phyloP scores from a whole-genome alignment of 1,284 basidiomycete species.

The Pseudozyma sp. region DNA sequence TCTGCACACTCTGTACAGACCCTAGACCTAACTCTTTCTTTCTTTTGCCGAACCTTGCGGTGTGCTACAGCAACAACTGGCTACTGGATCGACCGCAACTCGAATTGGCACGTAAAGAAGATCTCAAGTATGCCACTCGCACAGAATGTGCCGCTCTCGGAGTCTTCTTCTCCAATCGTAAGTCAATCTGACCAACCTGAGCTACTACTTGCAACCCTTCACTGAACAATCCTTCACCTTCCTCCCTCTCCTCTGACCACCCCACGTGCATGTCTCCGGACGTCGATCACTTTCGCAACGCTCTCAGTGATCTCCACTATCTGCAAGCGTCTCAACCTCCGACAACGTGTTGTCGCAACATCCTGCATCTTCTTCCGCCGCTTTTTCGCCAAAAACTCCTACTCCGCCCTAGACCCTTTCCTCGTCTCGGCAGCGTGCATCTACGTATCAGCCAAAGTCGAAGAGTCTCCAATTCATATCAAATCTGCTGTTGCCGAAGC shows the following conservation, averaged over 20 bases:
- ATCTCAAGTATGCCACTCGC: conserved; percentile 53
- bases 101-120: conserved; percentile 56
- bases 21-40: background rate
- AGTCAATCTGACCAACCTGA: conserved; percentile 6
- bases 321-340: conserved; percentile 82
- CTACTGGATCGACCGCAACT: conserved; percentile 59
- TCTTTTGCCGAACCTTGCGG: background rate
- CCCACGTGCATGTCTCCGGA: background rate
- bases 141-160: conserved; percentile 58
- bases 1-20: background rate
- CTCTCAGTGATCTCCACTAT: conserved; percentile 79
- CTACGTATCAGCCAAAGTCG: conserved; percentile 95
- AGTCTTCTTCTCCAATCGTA: conserved; percentile 63
- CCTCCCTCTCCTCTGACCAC: background rate
- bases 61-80: conserved; percentile 60
- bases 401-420: conserved; percentile 93
- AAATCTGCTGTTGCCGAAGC: conserved; percentile 90
- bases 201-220: too few species aligned
- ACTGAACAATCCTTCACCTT: too few species aligned
- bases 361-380: conserved; percentile 92
- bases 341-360: conserved; percentile 91
- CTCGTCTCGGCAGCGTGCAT: conserved; percentile 91
- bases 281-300: too few species aligned
- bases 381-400: conserved; percentile 78
- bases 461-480: conserved; percentile 94